Evolutionary conservation across 2,329 filamentous ascomycete genomes (phyloP), one percentile per base, ranked within the genome.

Genomic region (Monilinia fructicola): DNA sequence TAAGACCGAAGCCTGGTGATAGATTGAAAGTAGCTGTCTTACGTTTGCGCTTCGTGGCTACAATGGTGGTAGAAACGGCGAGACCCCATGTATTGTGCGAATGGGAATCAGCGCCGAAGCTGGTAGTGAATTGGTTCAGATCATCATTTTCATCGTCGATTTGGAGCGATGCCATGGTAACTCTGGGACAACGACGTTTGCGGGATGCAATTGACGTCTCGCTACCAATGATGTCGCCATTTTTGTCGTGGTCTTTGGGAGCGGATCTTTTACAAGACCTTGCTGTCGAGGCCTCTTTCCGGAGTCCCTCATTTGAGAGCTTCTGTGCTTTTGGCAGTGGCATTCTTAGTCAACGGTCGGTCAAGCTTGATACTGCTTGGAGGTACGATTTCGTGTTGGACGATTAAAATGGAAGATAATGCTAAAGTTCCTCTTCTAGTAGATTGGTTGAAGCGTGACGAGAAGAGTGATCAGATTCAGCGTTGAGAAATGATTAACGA

Each of bases 101-200:
- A 18, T 67, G 61, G 18, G 67, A 66, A 44, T 58, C 44, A 6
- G 38, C 16, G 18, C 38, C 21, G 23, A 67, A 67, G 11, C 40
- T 54, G n/a, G 42, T 16, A 18, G 53, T 63, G 42, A 61, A 50
- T 16, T 42, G 35, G 46, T 54, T 50, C 18, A 65, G 35, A 52
- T 56, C 61, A n/a, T 67, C 66, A 31, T 69, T 28, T 5, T 69
- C 58, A 40, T 67, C 67, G 31, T 65, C 56, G 28, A 60, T 61
- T 56, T 52, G 52, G 18, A 69, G 54, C 16, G 48, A 65, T 31
- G n/a, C 28, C 53, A 50, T 54, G n/a, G 66, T 58, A 26, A 67
- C 44, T 28, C 40, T 26, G 7, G 50, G 28, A 28, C 38, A 23
- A 14, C 59, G 65, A 42, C 65, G 59, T 21, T 40, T 64, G 42